These are phyloP conservation scores for Irpex sp. DNA, from an alignment of 1,284 basidiomycete genomes.

Conservation along the genomic window DNA sequence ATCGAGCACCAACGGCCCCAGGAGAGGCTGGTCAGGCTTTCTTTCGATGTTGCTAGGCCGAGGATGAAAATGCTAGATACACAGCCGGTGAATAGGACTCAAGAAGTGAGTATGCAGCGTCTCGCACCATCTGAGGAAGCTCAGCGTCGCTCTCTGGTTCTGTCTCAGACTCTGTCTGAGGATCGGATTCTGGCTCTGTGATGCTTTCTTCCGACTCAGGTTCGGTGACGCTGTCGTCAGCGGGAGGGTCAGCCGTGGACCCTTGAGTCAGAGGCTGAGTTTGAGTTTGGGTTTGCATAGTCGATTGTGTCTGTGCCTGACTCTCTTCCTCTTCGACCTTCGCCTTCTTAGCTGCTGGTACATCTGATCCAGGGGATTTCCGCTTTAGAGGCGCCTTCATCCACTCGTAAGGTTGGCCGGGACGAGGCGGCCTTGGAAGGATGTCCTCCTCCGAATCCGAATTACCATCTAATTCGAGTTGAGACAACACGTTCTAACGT, in stretches of 20 bases:
- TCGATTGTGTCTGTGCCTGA: not conserved
- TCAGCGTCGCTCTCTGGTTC: slow-evolving; percentile 4
- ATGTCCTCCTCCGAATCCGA: not conserved
- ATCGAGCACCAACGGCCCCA: slow-evolving; percentile 24
- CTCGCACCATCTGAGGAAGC: slow-evolving; percentile 22
- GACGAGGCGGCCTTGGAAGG: not conserved
- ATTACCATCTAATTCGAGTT: not conserved
- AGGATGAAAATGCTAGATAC: slow-evolving; percentile 20
- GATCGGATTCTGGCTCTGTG: slow-evolving; percentile 11
- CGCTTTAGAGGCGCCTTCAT: not conserved
- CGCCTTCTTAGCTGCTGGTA: slow-evolving; percentile 2
- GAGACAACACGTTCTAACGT: not conserved
- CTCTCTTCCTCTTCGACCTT: not conserved
- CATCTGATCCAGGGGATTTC: not conserved
- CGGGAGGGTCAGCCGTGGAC: slow-evolving; percentile 6
- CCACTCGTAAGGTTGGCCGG: not conserved
- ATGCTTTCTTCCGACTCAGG: slow-evolving; percentile 14
- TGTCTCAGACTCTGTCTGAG: slow-evolving; percentile 17
- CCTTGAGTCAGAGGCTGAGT: not conserved
- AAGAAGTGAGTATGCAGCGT: slow-evolving; percentile 11
- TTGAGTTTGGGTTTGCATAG: slow-evolving; percentile 2
- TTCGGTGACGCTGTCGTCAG: slow-evolving; percentile 18
- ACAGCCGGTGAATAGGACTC: not conserved
- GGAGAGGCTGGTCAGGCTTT: slow-evolving; percentile 33
- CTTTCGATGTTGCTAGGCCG: slow-evolving; percentile 49